Base-by-base conservation (phyloP, 2,329 filamentous ascomycete species). In the Beauveria bassiana region DNA sequence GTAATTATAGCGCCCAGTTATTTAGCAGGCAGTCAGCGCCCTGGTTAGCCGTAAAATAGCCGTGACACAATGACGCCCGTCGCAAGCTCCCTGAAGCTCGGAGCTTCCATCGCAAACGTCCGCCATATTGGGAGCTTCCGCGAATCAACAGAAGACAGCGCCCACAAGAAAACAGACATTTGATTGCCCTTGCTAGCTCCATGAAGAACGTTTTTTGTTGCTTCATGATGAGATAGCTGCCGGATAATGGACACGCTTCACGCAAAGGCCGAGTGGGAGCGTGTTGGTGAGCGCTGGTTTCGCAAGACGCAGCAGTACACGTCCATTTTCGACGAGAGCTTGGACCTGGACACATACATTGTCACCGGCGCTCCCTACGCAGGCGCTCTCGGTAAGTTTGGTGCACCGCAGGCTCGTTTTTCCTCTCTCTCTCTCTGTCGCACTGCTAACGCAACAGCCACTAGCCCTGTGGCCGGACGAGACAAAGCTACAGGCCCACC, bases 301-400 rank as follows among this genome's bases (percentile, higher is more conserved):
- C 90, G 93, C 74, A 97, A 96, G 79, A 87, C 90, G 62, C 90
- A 93, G 75, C 85, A 96, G 64, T 99, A 98, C 80, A 93, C 92
- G 64, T 89, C 87, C 66, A 85, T 98, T 66, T 99, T 98, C 74
- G 92, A 96, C 75, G 85, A 90, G 71, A 92, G 96, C 72, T 81
- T 97, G 65, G 93, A 99, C 77, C 84, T 99, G 67, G 93, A 97
- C 79, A 96, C 95, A 78, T 96, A 96, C 78, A 83, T 93, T 70
- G 87, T 97, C 70, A 87, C 88, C 62, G 95, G 93, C 71, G 96
- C 95, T 73, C 92, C 92, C 26, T 97, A 95, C 75, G 92, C 90
- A 69, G 95, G 95, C 70, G 93, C 95, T 72, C 81, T 98, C 79
- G 93, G 93, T 96, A 86, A 74, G 81, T 69, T 38, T 18, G 42